Evolutionary conservation across 2,329 filamentous ascomycete species (phyloP).

Genomic region (Hymenoscyphus scutula): DNA sequence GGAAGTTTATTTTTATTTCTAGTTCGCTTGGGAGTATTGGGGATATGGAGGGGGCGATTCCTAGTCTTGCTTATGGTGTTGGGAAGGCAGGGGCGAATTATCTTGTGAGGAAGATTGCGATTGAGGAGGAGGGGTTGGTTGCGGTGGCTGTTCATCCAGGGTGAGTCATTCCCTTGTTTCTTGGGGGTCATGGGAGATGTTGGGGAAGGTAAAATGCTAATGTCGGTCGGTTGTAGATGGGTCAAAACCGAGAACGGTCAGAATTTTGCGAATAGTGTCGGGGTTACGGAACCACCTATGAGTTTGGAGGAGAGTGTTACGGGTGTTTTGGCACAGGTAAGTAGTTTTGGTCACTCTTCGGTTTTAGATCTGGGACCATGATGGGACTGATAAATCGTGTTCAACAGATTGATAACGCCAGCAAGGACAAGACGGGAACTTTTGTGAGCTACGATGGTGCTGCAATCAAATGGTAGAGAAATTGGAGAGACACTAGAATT

Average conservation of each 20-base stretch:
- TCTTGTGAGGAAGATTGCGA: conserved; percentile 38
- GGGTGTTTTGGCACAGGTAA: conserved; percentile 35
- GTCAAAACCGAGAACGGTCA: conserved; percentile 45
- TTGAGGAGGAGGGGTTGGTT: conserved; percentile 39
- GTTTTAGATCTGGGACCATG: not conserved
- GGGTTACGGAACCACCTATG: conserved; percentile 37
- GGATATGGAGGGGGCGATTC: conserved; percentile 17
- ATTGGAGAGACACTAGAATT: no score
- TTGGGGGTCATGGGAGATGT: not conserved
- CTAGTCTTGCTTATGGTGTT: conserved; percentile 41
- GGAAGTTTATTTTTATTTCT: conserved; percentile 42
- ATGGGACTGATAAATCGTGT: not conserved
- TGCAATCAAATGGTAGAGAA: not conserved
- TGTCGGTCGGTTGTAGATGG: conserved; percentile 27
- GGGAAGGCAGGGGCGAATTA: conserved; percentile 43
- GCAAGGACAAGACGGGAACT: not conserved
- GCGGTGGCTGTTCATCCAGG: conserved; percentile 36
- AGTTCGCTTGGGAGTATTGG: conserved; percentile 29
- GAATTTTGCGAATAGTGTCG: conserved; percentile 34
- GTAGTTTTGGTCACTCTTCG: conserved; percentile 11
- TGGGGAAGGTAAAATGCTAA: not conserved
- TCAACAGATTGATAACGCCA: not conserved
- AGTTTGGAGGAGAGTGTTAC: conserved; percentile 38
- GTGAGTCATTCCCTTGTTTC: conserved; percentile 11
- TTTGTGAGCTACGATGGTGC: not conserved